Conservation (phyloP, 1,284 basidiomycete genomes). For the Albatrellus sp. region DNA sequence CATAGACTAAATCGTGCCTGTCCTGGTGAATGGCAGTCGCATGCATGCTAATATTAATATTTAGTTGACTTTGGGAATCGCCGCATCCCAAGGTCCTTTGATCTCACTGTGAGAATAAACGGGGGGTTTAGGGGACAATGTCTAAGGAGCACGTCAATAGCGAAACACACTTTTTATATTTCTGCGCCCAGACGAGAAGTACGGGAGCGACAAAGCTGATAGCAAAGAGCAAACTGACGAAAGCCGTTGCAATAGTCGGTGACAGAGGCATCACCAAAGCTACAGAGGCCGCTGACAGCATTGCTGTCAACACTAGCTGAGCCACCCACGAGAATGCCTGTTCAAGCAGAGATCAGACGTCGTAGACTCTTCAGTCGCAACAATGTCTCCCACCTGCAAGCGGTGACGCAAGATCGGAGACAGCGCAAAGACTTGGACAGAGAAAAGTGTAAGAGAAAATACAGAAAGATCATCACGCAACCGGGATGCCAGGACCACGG, state of each 20-base stretch:
- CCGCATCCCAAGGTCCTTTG: constrained; percentile 39
- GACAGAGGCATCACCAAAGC: constrained; percentile 42
- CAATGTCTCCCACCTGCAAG: constrained; percentile 45
- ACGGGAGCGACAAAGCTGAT: constrained; percentile 62
- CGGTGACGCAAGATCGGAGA: constrained; percentile 76
- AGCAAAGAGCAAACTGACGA: constrained; percentile 34
- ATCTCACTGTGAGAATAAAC: constrained; percentile 25
- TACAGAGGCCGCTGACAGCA: constrained; percentile 35
- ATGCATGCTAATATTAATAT: background rate
- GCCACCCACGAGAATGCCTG: constrained; percentile 32
- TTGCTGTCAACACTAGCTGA: constrained; percentile 38
- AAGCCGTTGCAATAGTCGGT: constrained; percentile 35
- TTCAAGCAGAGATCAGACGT: too few species aligned
- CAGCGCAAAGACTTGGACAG: constrained; percentile 76
- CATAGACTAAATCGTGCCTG: too few species aligned
- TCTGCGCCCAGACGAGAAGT: constrained; percentile 70
- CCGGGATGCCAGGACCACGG: constrained; percentile 89
- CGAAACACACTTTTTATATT: constrained; percentile 62
- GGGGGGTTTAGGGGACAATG: background rate
- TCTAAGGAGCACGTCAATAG: background rate
- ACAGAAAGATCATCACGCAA: constrained; percentile 76
- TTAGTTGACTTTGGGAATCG: constrained; percentile 12
- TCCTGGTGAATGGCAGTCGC: too few species aligned
- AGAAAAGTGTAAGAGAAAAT: constrained; percentile 82
- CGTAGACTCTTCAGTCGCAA: background rate